Base-by-base conservation (phyloP, 116 monocot genomes). In the Papilionanthe hybrid region DNA sequence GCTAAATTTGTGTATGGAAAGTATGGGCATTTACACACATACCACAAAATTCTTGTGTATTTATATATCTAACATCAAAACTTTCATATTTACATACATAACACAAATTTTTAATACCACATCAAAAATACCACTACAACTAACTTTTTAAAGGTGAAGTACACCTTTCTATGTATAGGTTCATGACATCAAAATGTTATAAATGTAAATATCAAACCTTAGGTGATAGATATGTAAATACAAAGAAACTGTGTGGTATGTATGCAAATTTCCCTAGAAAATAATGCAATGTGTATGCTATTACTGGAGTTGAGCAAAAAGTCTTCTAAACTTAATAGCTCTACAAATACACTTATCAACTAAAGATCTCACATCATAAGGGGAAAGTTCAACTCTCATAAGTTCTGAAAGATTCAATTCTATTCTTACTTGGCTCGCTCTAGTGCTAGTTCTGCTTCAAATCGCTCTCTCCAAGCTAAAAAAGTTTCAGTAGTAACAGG, bases 371-470 rank as follows among this genome's bases (percentile, higher is more conserved):
- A 32, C 15, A 69, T 32, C 69, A 37, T 37, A 37, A 37, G n/a
- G 23, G 12, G 20, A 69, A 69, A 69, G 13, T 17, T 32, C 69
- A 69, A 37, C 15, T 30, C 15, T 37, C 5, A 69, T 15, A 69
- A 17, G 18, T 32, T 7, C 30, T 69, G 37, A 32, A 69, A 37
- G 37, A 6, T 27, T 27, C 9, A 68, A 9, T 29, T 68, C 20
- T 9, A 69, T 69, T 18, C 86, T 90, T 89, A 97, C 94, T 97
- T 97, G 69, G 97, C 97, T 85, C 90, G 81, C 58, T 94, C 92
- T n/a, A 97, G 79, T 73, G 97, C 97, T 71, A 97, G 78, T 75
- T 97, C 97, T 83, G 94, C 97, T 88, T 97, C 97, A 86, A 88
- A 97, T 78, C 92, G 63, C 76, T 97, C 97, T 87, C 94, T 92